Evolutionary conservation across 441 rosid genomes (phyloP).

Genomic region (Pelargonium myrrhifolium): DNA sequence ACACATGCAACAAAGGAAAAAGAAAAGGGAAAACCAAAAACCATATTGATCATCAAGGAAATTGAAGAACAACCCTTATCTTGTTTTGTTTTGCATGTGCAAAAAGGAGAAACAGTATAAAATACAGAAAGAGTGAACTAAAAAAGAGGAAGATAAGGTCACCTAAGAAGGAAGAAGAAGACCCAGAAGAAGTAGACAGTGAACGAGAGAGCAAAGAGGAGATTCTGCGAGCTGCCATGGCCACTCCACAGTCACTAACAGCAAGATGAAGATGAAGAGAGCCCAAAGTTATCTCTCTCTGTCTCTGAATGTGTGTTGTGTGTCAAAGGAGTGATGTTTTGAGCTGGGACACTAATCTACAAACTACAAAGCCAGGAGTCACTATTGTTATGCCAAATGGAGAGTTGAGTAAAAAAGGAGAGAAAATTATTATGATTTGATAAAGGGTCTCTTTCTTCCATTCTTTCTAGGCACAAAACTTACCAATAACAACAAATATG

Average conservation of each 20-base stretch:
- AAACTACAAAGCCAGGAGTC: background rate
- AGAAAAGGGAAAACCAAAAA: background rate
- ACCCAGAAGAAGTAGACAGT: slow-evolving; percentile 30
- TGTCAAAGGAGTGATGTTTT: background rate
- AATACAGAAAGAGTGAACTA: background rate
- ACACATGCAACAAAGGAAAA: background rate
- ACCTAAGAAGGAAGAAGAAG: slow-evolving; percentile 45
- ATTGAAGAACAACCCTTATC: slow-evolving; percentile 1
- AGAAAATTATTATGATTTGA: background rate
- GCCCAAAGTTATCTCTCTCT: background rate
- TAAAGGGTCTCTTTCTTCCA: background rate
- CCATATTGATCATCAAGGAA: background rate
- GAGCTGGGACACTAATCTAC: background rate
- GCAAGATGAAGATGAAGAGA: background rate
- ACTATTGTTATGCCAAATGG: background rate
- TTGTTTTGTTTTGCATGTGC: background rate
- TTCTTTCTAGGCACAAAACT: background rate
- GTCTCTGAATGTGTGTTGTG: too few relatives aligned
- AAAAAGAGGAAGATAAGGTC: background rate
- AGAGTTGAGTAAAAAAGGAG: background rate
- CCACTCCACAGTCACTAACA: background rate
- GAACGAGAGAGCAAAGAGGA: slow-evolving; percentile 65
- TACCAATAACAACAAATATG: background rate
- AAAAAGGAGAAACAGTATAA: background rate
- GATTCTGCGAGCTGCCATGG: slow-evolving; percentile 67